Conservation (phyloP, 257 asterid genomes). For the Solanum neorickii region DNA sequence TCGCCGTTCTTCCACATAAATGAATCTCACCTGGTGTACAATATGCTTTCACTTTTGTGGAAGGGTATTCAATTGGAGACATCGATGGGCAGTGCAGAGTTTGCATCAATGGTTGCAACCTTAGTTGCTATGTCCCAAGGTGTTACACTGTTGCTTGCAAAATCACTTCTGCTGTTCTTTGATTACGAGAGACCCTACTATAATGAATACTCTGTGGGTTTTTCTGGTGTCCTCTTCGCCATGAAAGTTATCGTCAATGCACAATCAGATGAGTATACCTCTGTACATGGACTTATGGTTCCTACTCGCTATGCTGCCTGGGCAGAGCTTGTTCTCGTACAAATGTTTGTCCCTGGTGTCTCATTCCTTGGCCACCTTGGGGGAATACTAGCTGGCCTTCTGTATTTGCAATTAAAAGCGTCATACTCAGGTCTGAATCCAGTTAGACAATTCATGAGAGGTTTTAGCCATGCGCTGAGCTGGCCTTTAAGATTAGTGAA, state of each 20-base stretch:
- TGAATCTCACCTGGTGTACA: constrained; percentile 83
- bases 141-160: constrained; percentile 59
- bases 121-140: constrained; percentile 79
- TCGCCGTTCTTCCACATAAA: constrained; percentile 75
- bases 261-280: constrained; percentile 49
- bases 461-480: constrained; percentile 22
- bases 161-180: constrained; percentile 39
- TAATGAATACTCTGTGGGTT: constrained; percentile 72
- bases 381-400: constrained; percentile 78
- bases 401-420: constrained; percentile 34
- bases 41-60: constrained; percentile 88
- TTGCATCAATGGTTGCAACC: constrained; percentile 61
- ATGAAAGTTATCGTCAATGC: constrained; percentile 80
- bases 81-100: constrained; percentile 72
- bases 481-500: constrained; percentile 47
- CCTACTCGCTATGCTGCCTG: constrained; percentile 89
- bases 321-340: constrained; percentile 84
- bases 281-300: constrained; percentile 59
- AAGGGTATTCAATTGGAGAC: constrained; percentile 78
- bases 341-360: constrained; percentile 83
- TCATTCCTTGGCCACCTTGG: constrained; percentile 96
- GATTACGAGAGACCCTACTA: constrained; percentile 57
- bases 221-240: constrained; percentile 93
- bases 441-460: constrained; percentile 23
- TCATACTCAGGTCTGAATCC: constrained; percentile 37